Conservation (phyloP, 805 yeast species). For the Lipomyces yamadae region DNA sequence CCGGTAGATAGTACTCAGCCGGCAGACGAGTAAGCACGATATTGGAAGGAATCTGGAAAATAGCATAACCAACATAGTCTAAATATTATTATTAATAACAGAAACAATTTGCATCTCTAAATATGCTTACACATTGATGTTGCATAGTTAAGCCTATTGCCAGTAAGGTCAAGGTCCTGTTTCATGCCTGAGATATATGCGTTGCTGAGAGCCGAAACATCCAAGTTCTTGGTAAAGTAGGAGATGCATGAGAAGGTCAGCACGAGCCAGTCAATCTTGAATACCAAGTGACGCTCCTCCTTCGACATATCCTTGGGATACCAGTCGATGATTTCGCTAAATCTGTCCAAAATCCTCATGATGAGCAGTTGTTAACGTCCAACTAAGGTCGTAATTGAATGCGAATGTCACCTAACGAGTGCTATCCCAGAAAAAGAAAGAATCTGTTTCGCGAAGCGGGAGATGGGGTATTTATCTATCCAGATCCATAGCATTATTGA, state of each 20-base stretch:
- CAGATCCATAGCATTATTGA: too few species aligned
- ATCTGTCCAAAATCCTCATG: constrained; percentile 4
- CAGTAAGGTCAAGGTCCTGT: constrained; percentile 58
- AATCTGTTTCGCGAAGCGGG: too few species aligned
- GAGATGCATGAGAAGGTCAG: constrained; percentile 63
- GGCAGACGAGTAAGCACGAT: constrained; percentile 47
- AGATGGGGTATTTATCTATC: too few species aligned
- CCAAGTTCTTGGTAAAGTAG: constrained; percentile 72
- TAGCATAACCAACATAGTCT: constrained; percentile 42
- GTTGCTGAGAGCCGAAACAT: constrained; percentile 62
- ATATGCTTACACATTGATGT: constrained; percentile 51
- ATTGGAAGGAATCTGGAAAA: constrained; percentile 52
- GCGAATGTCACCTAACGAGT: too few species aligned
- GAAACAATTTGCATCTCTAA: constrained; percentile 31
- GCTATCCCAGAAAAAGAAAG: too few species aligned
- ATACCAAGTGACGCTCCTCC: constrained; percentile 54
- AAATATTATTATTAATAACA: not conserved
- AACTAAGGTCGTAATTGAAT: too few species aligned
- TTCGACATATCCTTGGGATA: constrained; percentile 44
- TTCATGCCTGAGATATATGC: constrained; percentile 73
- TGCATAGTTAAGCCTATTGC: constrained; percentile 63
- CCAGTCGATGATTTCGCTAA: constrained; percentile 31
- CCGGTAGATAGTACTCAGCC: constrained; percentile 53
- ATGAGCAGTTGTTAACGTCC: not conserved
- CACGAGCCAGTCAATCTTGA: constrained; percentile 61